phyloP scores from a whole-genome alignment of 208 protist genomes.

The Acanthamoeba triangularis region DNA sequence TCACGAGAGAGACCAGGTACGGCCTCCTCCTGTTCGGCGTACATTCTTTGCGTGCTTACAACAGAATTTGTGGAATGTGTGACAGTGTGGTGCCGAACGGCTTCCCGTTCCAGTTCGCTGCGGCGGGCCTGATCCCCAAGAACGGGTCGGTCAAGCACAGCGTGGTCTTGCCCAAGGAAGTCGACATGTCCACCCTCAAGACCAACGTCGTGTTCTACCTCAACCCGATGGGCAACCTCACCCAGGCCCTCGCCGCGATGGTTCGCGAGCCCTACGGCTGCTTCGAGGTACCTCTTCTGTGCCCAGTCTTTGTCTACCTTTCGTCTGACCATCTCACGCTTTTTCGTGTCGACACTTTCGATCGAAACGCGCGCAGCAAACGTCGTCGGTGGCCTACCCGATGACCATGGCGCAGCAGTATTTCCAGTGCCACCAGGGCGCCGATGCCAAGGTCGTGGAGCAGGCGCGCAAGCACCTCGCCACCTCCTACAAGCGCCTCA shows the following conservation, averaged over 20 bases:
- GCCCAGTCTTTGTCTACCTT: too few species aligned
- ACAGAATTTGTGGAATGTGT: background rate
- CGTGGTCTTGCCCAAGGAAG: background rate
- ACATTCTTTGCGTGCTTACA: too few species aligned
- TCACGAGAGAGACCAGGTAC: background rate
- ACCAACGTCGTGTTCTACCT: conserved; percentile 66
- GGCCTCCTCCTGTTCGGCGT: background rate
- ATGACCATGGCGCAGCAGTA: conserved; percentile 73
- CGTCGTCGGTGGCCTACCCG: conserved; percentile 53
- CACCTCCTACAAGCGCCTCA: background rate
- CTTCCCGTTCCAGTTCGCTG: conserved; percentile 37
- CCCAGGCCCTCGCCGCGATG: conserved; percentile 39
- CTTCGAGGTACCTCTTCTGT: conserved; percentile 35
- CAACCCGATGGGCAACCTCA: conserved; percentile 33
- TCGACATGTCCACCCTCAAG: background rate
- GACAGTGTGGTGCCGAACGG: conserved; percentile 2
- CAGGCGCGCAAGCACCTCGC: conserved; percentile 5
- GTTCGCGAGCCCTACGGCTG: conserved; percentile 72
- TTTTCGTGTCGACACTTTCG: background rate
- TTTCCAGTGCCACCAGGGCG: conserved; percentile 50
- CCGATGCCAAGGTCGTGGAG: background rate
- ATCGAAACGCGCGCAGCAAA: conserved; percentile 30
- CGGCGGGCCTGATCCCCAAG: conserved; percentile 2
- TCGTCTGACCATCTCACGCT: too few species aligned
- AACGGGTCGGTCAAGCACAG: conserved; percentile 1